Evolutionary conservation across 202 grass and related monocot species (phyloP).

Genomic region (Zizania palustris): DNA sequence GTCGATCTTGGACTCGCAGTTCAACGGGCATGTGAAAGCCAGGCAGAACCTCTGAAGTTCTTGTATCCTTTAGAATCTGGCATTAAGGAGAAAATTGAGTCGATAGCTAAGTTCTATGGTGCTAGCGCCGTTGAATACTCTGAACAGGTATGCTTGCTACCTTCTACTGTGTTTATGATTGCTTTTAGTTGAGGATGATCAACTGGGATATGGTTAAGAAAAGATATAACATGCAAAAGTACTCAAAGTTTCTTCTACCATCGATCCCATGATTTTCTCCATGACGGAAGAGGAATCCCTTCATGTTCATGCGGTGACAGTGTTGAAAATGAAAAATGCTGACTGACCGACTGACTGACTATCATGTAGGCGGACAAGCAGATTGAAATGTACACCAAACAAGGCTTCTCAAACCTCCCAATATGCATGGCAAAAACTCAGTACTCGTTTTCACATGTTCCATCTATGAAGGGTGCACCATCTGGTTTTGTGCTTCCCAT

Average conservation of each 20-base stretch:
- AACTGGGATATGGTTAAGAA: background rate
- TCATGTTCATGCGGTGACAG: background rate
- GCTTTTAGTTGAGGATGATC: background rate
- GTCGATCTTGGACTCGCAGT: constrained; percentile 89
- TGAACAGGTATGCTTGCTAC: constrained; percentile 60
- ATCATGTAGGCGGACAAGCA: constrained; percentile 76
- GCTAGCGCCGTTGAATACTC: constrained; percentile 90
- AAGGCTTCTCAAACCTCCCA: constrained; percentile 88
- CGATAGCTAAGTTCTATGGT: constrained; percentile 89
- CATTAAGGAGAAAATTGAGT: constrained; percentile 95
- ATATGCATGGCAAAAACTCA: constrained; percentile 99
- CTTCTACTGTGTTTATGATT: constrained; percentile 6
- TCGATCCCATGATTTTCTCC: background rate
- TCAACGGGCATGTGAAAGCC: constrained; percentile 91
- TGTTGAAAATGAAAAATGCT: background rate
- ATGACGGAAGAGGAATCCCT: background rate
- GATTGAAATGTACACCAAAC: constrained; percentile 91
- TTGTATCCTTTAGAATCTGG: constrained; percentile 81
- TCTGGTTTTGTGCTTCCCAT: constrained; percentile 72
- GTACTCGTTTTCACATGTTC: constrained; percentile 91
- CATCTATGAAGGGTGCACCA: constrained; percentile 75
- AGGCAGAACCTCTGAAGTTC: constrained; percentile 69
- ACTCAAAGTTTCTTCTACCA: background rate
- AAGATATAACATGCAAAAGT: background rate
- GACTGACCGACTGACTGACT: constrained; percentile 12